Base-by-base conservation (phyloP, 2,329 filamentous ascomycete genomes). In the Trichoderma simmonsii region DNA sequence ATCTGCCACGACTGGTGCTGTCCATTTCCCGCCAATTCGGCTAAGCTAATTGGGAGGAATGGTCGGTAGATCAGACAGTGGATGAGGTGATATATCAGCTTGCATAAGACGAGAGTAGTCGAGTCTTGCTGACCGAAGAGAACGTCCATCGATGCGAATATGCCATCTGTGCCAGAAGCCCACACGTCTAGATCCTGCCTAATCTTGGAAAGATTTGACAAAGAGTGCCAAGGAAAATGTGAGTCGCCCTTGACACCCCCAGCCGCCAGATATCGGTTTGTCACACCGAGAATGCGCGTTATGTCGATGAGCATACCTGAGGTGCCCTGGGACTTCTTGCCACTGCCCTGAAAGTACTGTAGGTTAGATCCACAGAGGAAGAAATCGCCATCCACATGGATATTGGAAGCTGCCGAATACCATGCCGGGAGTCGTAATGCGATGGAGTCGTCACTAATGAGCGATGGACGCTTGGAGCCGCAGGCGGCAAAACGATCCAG, bases 1-100 rank as follows among this genome's bases (percentile, higher is more conserved):
- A 97, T 95, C 79, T 97, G 94, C 94, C 94, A 97, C 32, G 93
- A 95, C 79, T 97, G 93, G 75, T 97, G 93, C 77, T 97, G 93
- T 1, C 92, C 92, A 0, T 89, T 91, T 15, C 92, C 92, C 14
- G 92, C 89, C 7, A 97, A 87, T 79, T 97, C 94, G 28, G 91
- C 89, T 4, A 97, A 85, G 79, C 97, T 92, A 73, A 97, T 92
- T 0, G 94, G 94, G 6, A 97, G 85, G 80, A 97, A 97, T 0
- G 93, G 93, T 18, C 94, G 89, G 78, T 97, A 97, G 57, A 97
- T 91, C 64, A 97, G 85, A 77, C 93, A 97, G 81, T 97, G 93
- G 59, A 96, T 91, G 15, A 96, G 86, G 78, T 97, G 94, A 77
- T 96, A 97, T 34, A 97, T 90, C 56, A 96, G 86, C 80, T 96